Percentiles rank a stretch among this genome's conserved stretches.
Conservation (phyloP, 2,329 filamentous ascomycete species). For the Hymenoscyphus repandus region DNA sequence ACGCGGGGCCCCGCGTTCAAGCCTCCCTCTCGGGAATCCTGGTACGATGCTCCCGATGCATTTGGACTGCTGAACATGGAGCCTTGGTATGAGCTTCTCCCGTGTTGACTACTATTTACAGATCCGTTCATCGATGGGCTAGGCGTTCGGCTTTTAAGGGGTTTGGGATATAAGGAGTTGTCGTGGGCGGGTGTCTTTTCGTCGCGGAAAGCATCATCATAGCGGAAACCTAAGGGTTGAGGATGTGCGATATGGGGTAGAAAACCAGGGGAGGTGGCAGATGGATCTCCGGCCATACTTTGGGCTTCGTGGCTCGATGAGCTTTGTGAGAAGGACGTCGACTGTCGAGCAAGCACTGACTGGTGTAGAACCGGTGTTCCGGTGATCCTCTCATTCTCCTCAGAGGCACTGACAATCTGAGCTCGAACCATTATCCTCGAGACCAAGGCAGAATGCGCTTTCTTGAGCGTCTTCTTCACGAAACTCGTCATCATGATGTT, state of each 20-base stretch:
- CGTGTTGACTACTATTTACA: background rate
- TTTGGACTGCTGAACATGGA: constrained; percentile 1
- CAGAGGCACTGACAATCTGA: constrained; percentile 28
- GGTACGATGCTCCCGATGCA: too few species aligned
- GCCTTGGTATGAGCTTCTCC: constrained; percentile 2
- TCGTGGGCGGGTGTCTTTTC: constrained; percentile 1
- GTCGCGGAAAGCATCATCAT: background rate
- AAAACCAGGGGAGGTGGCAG: background rate
- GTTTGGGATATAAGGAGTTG: constrained; percentile 8
- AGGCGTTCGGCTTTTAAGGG: constrained; percentile 8
- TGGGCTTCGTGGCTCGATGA: too few species aligned
- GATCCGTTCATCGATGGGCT: constrained; percentile 4
- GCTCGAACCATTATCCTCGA: constrained; percentile 54
- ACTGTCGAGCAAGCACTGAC: background rate
- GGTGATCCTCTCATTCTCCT: constrained; percentile 14
- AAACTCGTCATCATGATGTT: constrained; percentile 71
- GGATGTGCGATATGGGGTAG: background rate
- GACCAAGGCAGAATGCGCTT: constrained; percentile 66
- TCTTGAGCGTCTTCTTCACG: constrained; percentile 77
- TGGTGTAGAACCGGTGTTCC: background rate
- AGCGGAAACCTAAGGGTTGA: background rate
- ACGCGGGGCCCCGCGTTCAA: constrained; percentile 4
- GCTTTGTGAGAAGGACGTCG: background rate
- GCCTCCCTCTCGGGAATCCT: too few species aligned
- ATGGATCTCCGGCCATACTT: too few species aligned